Base-by-base conservation (phyloP, 768 basidiomycete genomes). In the Hypsizygus marmoreus region DNA sequence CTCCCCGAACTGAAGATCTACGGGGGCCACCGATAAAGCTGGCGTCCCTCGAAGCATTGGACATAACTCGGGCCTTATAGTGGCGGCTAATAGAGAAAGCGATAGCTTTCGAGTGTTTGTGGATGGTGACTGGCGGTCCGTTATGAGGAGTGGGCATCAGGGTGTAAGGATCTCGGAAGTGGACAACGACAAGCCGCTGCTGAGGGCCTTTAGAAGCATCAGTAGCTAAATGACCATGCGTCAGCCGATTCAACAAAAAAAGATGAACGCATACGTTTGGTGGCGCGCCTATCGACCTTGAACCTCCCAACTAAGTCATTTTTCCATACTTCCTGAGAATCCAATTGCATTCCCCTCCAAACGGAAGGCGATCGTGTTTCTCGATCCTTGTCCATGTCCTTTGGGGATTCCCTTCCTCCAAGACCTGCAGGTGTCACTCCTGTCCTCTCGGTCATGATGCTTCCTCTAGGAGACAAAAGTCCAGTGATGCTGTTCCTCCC, bases 81-180 rank as follows among this genome's bases (percentile, higher is more conserved):
- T 80, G 78, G 19, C 90, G 80, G 63, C 85, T 84, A 37, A 92
- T 79, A 0, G 89, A 90, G 64, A 90, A 91, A 1, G 87, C 90
- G 23, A 79, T 67, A 3, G 86, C 85, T 43, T 86, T 81, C 1
- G 90, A 88, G 59, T 92, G 90, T 54, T 88, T 88, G 65, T 92
- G 91, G 24, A 92, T 80, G 43, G 86, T 82, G 25, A 80, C 74
- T 17, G 73, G 69, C 0, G 88, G 87, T 1, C 86, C 84, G 25
- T 73, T 74, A 24, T 64, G 66, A 5, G 62, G 66, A 26, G 71
- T 73, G 4, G 46, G 54, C 35, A 58, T 55, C 29, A 62, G 63
- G n/a, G 68, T 63, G 49, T 69, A 77, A 0, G 75, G 74, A 50
- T 78, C 81, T 19, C 73, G 69, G 43, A 81, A 70, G 46, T 80